Evolutionary conservation across 2,329 filamentous ascomycete genomes (phyloP).

Genomic region (Domatiomyces catenatus): DNA sequence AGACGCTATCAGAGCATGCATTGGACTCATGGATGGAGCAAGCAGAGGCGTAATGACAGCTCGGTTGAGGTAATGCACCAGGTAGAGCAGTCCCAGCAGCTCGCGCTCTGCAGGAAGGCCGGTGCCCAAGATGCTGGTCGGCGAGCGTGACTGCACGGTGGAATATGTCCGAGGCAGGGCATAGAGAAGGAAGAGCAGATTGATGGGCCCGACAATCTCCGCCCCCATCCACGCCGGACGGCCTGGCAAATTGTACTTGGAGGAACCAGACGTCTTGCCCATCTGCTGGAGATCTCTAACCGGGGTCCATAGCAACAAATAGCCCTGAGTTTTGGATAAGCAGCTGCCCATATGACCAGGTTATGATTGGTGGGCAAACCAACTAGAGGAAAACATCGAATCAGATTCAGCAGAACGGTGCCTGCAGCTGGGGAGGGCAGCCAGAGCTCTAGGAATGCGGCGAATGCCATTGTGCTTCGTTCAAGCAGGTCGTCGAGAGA

Average conservation of each 20-base stretch:
- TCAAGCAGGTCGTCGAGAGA: neutral
- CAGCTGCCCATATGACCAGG: neutral
- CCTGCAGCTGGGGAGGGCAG: constrained; percentile 28
- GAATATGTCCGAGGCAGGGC: constrained; percentile 38
- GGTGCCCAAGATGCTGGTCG: constrained; percentile 9
- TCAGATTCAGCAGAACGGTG: constrained; percentile 21
- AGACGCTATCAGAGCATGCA: constrained; percentile 54
- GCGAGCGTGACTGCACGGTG: constrained; percentile 20
- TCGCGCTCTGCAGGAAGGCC: constrained; percentile 24
- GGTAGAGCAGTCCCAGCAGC: constrained; percentile 31
- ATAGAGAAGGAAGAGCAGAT: constrained; percentile 63
- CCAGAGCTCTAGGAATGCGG: constrained; percentile 19
- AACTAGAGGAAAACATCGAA: constrained; percentile 29
- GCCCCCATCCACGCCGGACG: constrained; percentile 76
- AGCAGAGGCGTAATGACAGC: constrained; percentile 65
- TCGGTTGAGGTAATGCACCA: constrained; percentile 82
- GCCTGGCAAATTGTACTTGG: constrained; percentile 67
- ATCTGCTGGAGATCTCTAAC: constrained; percentile 51
- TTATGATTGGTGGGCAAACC: neutral
- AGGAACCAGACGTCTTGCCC: constrained; percentile 66
- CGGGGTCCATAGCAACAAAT: constrained; percentile 39
- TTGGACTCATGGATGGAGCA: constrained; percentile 84
- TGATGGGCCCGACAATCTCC: constrained; percentile 66
- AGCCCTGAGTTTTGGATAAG: constrained; percentile 45
- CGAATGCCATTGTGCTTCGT: neutral